Base-by-base conservation (phyloP, 805 yeast genomes). In the Helenozyma baotianmanensis region DNA sequence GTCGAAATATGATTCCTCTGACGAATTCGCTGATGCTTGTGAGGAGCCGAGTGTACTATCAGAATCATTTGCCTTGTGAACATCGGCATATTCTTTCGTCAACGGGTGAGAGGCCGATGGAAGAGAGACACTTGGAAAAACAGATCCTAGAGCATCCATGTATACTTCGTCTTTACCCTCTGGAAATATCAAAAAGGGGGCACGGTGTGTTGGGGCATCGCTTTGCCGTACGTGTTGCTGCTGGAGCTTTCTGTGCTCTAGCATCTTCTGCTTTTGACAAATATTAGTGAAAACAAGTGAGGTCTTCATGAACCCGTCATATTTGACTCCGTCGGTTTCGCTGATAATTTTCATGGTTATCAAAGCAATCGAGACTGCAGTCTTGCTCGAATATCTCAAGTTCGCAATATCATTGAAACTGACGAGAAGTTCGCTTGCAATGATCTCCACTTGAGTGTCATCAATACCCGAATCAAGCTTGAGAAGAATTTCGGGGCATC, bases 151-250 rank as follows among this genome's bases (percentile, higher is more conserved):
- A 1, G 68, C 63, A 4, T 64, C 63, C n/a, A 64, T 56, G 43
- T 80, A 84, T 1, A 46, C 46, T 0, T 59, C 54, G 30, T 70
- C 72, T 33, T 80, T 71, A 10, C 61, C 58, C 10, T 68, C 66
- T 6, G 67, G 69, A 3, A 73, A 70, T 7, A 90, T 53, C 18
- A 90, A 55, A 52, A 87, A 89, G 0, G 92, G 80, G 14, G 78
- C 64, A 35, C 98, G 60, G 45, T 86, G 92, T 41, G 77, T 87
- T 0, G 96, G 87, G 0, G 84, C 82, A 64, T 92, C 98, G 47
- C 86, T 83, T 6, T 63, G 43, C 13, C 74, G 60, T 2, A 89
- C 58, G 54, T 84, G 95, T 2, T 65, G 63, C 32, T 79, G 79
- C 52, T 89, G 96, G 13, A 59, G 48, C 8, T 51, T 48, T 32